Evolutionary conservation across 2,329 filamentous ascomycete genomes (phyloP).

Genomic region (Karstenula rhodostoma): DNA sequence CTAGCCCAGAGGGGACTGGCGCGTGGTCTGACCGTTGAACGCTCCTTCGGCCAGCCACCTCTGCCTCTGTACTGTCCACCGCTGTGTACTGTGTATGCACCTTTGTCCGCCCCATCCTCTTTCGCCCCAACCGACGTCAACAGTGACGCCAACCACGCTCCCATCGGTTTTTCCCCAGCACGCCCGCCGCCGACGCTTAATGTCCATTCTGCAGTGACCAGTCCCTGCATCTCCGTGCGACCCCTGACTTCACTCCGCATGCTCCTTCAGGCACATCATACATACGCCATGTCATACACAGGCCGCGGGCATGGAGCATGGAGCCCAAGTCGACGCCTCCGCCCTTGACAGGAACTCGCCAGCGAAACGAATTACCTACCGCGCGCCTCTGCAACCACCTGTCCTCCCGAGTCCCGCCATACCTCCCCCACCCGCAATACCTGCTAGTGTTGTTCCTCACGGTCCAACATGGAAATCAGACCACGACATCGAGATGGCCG

Average conservation of each 20-base stretch:
- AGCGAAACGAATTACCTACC: not conserved
- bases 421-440: too few species aligned
- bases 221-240: not conserved
- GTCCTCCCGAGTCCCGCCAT: too few species aligned
- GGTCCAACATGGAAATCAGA: not conserved
- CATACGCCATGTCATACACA: not conserved
- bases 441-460: not conserved
- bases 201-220: too few species aligned
- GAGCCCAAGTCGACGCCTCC: not conserved
- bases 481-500: not conserved
- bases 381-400: too few species aligned
- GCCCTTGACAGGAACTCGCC: not conserved
- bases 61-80: too few species aligned
- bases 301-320: too few species aligned
- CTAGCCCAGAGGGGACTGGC: slow-evolving; percentile 1
- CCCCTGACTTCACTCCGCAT: not conserved
- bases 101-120: not conserved
- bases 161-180: slow-evolving; percentile 5
- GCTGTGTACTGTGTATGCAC: too few species aligned
- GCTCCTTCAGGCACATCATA: not conserved
- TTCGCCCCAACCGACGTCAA: slow-evolving; percentile 13
- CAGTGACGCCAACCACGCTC: slow-evolving; percentile 12
- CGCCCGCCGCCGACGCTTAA: not conserved
- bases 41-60: not conserved
- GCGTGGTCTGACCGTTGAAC: slow-evolving; percentile 13